Base-by-base conservation (phyloP, 148 eudicot genomes). In the Rhododendron simsii region DNA sequence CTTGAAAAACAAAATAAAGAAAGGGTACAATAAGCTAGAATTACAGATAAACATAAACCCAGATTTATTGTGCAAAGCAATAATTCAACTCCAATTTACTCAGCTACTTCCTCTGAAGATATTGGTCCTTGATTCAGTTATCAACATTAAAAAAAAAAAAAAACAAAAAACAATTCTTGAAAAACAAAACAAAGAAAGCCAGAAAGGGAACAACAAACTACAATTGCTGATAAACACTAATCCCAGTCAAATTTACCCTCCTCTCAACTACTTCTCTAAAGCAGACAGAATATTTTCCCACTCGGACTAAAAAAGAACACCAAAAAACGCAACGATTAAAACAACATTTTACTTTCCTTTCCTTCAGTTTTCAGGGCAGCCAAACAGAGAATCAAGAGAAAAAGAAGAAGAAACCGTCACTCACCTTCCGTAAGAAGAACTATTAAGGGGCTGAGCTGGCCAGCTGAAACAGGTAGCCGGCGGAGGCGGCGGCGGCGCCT, bases 401-500 rank as follows among this genome's bases (percentile, higher is more conserved):
- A 26, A 11, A 85, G 41, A 61, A 39, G 79, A 71, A 20, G 81
- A 85, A 67, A 47, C 79, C 5, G 16, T 11, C 16, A 59, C 82
- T 7, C 44, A 84, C 86, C 89, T 81, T 41, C 20, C 78, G 30
- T 85, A 13, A 59, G 81, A 84, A 81, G 78, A 75, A 77, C 39
- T 23, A 44, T 53, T 53, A 82, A 81, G 75, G 67, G 85, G 12
- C n/a, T 80, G 23, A 16, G 86, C 53, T 2, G 83, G 84, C 89
- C 89, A 87, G 86, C 35, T 80, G 80, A 87, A 80, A 44, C 71
- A 78, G 69, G 76, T 33, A 41, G 81, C 63, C 0, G 81, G 39
- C 37, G 77, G 10, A 81, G 78, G n/a, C 37, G 77, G 10, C 84
- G 78, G n/a, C 84, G 67, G 28, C 33, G 51, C 63, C 44, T 0